Evolutionary conservation across 192 early-diverging fungal genomes (phyloP).

Genomic region (Coemansia sp.): DNA sequence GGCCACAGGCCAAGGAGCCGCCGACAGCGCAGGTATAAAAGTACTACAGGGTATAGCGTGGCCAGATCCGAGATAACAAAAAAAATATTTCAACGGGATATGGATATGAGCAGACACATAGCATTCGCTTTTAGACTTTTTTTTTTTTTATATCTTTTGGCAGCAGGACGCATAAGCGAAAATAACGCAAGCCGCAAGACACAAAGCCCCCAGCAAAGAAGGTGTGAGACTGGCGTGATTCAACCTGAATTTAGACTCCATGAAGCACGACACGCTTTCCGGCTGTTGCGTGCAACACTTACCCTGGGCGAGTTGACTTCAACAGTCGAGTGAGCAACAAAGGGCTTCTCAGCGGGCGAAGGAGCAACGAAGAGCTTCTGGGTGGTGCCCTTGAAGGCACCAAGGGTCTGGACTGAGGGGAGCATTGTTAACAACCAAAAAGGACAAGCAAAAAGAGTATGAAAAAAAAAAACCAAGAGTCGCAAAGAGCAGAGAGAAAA

Average conservation of each 20-base stretch:
- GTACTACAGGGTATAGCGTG: slow-evolving; percentile 43
- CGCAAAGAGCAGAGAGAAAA: slow-evolving; percentile 3
- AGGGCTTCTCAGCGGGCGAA: slow-evolving; percentile 51
- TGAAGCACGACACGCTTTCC: background rate
- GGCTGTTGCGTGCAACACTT: slow-evolving; percentile 11
- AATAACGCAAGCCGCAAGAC: no score
- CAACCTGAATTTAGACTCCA: background rate
- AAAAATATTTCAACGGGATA: background rate
- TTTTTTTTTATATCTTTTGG: no score
- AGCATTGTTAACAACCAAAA: slow-evolving; percentile 21
- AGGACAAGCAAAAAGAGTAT: slow-evolving; percentile 12
- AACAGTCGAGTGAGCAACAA: slow-evolving; percentile 51
- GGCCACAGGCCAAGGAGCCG: slow-evolving; percentile 67
- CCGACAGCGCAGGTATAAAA: slow-evolving; percentile 66
- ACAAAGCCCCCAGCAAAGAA: background rate
- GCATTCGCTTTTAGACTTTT: no score
- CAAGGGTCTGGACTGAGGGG: slow-evolving; percentile 47
- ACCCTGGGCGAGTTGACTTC: slow-evolving; percentile 57
- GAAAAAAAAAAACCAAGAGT: background rate
- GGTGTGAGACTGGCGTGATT: background rate
- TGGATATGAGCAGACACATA: background rate
- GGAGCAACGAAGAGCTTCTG: slow-evolving; percentile 54
- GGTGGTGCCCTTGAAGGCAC: slow-evolving; percentile 48
- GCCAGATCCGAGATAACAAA: background rate
- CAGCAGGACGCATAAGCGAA: no score